Evolutionary conservation across 306 rosid genomes (phyloP).

Genomic region (Nissolia schottii): DNA sequence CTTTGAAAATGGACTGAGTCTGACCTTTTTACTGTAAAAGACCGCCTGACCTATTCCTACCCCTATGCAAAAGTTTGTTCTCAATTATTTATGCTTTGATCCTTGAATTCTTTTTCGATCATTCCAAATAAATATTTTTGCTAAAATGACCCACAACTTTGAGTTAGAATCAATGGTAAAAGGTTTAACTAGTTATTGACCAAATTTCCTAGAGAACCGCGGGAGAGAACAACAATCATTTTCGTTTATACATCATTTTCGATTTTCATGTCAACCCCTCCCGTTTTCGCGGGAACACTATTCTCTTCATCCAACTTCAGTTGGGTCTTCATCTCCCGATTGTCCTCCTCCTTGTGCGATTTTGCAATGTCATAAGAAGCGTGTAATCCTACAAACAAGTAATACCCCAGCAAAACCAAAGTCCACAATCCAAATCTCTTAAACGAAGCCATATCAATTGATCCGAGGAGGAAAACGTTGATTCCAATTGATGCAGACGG

Average conservation of each 20-base stretch:
- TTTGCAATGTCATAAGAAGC: slow-evolving; percentile 60
- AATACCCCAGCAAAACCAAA: slow-evolving; percentile 36
- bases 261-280: not conserved
- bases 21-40: too few relatives aligned
- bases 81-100: too few relatives aligned
- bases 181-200: too few relatives aligned
- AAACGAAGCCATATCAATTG: slow-evolving; percentile 56
- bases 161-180: too few relatives aligned
- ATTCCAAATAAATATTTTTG: too few relatives aligned
- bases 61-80: too few relatives aligned
- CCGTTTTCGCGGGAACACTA: not conserved
- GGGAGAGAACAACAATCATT: not conserved
- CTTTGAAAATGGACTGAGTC: too few relatives aligned
- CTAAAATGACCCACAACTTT: too few relatives aligned
- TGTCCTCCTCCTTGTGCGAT: slow-evolving; percentile 8
- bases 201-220: too few relatives aligned
- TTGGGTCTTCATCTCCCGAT: not conserved
- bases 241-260: not conserved
- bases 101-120: too few relatives aligned
- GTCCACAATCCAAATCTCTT: slow-evolving; percentile 58
- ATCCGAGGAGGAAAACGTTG: slow-evolving; percentile 71
- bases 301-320: slow-evolving; percentile 32
- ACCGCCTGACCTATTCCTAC: too few relatives aligned
- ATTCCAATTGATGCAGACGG: slow-evolving; percentile 62
- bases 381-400: slow-evolving; percentile 56